phyloP scores from a whole-genome alignment of 108 stramenopile species.

The Pseudonitzschia multiseries region DNA sequence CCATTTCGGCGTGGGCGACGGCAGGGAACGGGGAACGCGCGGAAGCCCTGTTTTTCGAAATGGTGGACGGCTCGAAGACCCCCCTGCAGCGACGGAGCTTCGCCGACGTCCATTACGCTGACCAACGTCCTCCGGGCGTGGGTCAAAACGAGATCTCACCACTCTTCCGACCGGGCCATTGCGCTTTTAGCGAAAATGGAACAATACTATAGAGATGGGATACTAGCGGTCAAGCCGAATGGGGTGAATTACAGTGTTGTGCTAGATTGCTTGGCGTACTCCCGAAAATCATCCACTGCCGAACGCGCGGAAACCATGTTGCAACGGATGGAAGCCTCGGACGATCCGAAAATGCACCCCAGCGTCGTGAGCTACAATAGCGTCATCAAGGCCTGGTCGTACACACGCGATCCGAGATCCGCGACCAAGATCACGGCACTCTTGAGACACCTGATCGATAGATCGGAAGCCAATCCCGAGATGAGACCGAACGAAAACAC shows the following conservation, averaged over 20 bases:
- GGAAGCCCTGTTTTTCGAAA: conserved; percentile 43
- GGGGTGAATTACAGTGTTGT: conserved; percentile 34
- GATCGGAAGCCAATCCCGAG: conserved; percentile 10
- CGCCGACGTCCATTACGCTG: conserved; percentile 53
- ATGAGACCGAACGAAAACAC: conserved; percentile 36
- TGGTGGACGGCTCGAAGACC: conserved; percentile 20
- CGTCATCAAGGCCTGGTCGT: conserved; percentile 44
- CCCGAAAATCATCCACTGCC: conserved; percentile 29
- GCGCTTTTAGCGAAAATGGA: conserved; percentile 29
- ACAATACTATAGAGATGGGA: conserved; percentile 16
- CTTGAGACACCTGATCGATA: conserved; percentile 22
- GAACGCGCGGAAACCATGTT: conserved; percentile 55
- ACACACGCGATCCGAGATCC: conserved; percentile 17
- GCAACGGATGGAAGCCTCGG: conserved; percentile 53
- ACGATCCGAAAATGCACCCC: conserved; percentile 45
- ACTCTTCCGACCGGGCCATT: conserved; percentile 37
- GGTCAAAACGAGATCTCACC: conserved; percentile 40
- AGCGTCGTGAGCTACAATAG: conserved; percentile 39
- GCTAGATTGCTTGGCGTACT: conserved; percentile 37
- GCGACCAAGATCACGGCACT: conserved; percentile 22
- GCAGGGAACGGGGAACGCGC: conserved; percentile 55
- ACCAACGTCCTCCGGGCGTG: conserved; percentile 56
- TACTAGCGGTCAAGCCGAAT: conserved; percentile 34
- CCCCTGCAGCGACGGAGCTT: background rate
- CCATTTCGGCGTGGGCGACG: conserved; percentile 59